A percentile compares a stretch with the other conserved stretches of the same genome.
These are phyloP conservation scores for Zasmidium cellare DNA, from an alignment of 2,329 filamentous ascomycete genomes.

Conservation along the genomic window DNA sequence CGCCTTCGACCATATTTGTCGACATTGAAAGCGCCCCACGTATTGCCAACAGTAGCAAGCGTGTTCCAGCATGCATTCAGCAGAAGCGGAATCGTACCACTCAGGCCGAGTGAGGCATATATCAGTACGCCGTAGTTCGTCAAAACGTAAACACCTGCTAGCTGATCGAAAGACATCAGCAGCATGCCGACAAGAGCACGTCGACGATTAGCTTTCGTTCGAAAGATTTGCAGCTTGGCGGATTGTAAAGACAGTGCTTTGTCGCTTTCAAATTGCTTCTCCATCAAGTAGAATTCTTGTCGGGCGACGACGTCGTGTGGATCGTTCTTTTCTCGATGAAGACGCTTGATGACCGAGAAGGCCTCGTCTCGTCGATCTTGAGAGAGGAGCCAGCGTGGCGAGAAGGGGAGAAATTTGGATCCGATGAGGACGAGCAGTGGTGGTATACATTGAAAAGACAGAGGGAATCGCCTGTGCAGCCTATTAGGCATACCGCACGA, in stretches of 20 bases:
- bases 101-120: constrained; percentile 39
- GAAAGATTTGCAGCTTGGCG: constrained; percentile 44
- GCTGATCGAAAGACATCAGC: constrained; percentile 36
- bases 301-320: constrained; percentile 39
- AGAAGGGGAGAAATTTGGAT: constrained; percentile 38
- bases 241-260: constrained; percentile 28
- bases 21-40: constrained; percentile 43
- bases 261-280: constrained; percentile 46
- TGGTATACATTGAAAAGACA: constrained; percentile 45
- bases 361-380: constrained; percentile 27
- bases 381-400: constrained; percentile 27
- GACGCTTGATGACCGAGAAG: constrained; percentile 43
- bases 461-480: constrained; percentile 41
- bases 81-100: constrained; percentile 43
- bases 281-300: constrained; percentile 46
- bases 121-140: constrained; percentile 44
- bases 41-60: constrained; percentile 40
- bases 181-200: constrained; percentile 42
- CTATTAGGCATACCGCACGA: too few relatives aligned
- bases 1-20: constrained; percentile 45
- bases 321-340: constrained; percentile 41
- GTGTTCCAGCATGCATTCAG: constrained; percentile 46
- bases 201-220: constrained; percentile 41
- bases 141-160: constrained; percentile 16
- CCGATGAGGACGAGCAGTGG: constrained; percentile 42